Base-by-base conservation (phyloP, 768 basidiomycete species). In the Lanmaoa pseudosensibilis region DNA sequence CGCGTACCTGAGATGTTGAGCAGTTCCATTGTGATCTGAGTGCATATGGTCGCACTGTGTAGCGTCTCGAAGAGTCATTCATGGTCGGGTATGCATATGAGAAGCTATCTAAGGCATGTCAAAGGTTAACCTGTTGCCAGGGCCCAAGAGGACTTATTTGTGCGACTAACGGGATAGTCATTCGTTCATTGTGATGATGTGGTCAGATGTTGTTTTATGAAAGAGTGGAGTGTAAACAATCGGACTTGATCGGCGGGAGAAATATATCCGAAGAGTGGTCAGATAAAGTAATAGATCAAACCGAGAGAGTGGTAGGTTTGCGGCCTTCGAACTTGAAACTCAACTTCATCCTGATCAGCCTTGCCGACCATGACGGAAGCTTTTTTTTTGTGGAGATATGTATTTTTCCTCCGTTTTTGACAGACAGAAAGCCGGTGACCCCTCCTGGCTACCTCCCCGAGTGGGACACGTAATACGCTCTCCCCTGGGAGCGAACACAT, bases 241-340 rank as follows among this genome's bases (percentile, higher is more conserved):
- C 66, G 70, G 69, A 72, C 53, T 68, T 68, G 69, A 71, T 70
- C 61, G 69, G 69, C 70, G 70, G 61, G 55, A 57, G 67, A 66
- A 65, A 73, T 55, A 58, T 61, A 55, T 54, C 58, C 67, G 57
- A 68, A 63, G 41, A 46, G 39, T 44, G 54, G 39, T 41, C 54
- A 66, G 62, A 69, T 69, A 67, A 71, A 73, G 65, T 71, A 60
- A 67, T 48, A 56, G 71, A 70, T 73, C 61, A 67, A 48, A 49
- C 69, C 65, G 48, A 61, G 16, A 1, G 5, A 13, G 0, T 46
- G 69, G 71, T 61, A 73, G 40, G 69, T 71, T 70, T 68, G 62
- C 57, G 62, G 62, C 8, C 64, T 65, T 62, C 56, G 61, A 67
- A 67, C 59, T 73, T 70, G 67, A 70, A 71, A 71, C 69, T 61